Conservation (phyloP, 1,284 basidiomycete species). For the Irpex lacteus region DNA sequence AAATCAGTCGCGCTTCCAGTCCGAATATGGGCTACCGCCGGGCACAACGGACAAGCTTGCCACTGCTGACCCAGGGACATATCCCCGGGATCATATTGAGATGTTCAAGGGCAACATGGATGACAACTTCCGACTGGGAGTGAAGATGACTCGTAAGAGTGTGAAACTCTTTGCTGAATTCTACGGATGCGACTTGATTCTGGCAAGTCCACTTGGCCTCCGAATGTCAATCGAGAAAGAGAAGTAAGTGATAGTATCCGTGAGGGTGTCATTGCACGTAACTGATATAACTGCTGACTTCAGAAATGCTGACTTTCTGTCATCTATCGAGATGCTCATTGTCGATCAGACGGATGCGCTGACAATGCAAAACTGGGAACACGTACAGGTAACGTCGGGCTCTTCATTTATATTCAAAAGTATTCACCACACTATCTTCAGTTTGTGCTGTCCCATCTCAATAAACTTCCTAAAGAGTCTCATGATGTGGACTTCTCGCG, state of each 20-base stretch:
- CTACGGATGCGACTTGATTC: conserved; percentile 88
- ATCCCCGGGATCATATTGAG: conserved; percentile 88
- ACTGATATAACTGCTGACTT: neutral
- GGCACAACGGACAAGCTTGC: conserved; percentile 84
- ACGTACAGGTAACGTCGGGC: conserved; percentile 69
- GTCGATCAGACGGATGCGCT: conserved; percentile 92
- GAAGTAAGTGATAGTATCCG: conserved; percentile 49
- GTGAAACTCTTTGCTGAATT: conserved; percentile 88
- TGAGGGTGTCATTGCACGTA: neutral
- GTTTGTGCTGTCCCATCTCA: conserved; percentile 86
- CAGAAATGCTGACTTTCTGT: conserved; percentile 86
- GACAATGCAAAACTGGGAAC: conserved; percentile 99
- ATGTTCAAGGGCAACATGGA: conserved; percentile 98
- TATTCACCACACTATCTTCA: conserved; percentile 28
- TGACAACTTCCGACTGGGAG: conserved; percentile 90
- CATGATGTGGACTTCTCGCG: conserved; percentile 95
- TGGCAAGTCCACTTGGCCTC: conserved; percentile 92
- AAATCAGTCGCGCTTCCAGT: conserved; percentile 79
- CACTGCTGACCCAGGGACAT: conserved; percentile 67
- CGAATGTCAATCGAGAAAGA: conserved; percentile 94
- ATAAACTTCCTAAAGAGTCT: conserved; percentile 88
- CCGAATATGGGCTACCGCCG: conserved; percentile 82
- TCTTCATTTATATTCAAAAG: neutral
- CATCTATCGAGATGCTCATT: conserved; percentile 92
- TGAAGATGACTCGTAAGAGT: conserved; percentile 91